Conservation (phyloP, 305 asterid genomes). For the Ajuga reptans region DNA sequence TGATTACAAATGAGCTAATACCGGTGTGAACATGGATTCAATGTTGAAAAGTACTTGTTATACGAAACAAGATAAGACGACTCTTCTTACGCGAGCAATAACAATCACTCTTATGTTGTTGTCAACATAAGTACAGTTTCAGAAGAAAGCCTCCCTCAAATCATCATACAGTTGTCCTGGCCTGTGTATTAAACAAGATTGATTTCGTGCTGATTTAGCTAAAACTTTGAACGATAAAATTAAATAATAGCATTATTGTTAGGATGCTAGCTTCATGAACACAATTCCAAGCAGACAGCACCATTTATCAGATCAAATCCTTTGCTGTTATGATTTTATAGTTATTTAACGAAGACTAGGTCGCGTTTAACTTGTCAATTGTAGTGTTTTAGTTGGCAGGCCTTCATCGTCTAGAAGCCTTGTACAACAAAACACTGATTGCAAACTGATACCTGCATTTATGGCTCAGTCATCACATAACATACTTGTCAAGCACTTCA, state of each 20-base stretch:
- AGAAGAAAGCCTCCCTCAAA: slow-evolving; percentile 28
- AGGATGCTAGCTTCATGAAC: slow-evolving; percentile 38
- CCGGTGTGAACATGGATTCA: slow-evolving; percentile 21
- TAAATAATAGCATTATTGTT: slow-evolving; percentile 10
- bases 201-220: slow-evolving; percentile 36
- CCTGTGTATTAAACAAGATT: slow-evolving; percentile 19
- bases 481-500: slow-evolving; percentile 18
- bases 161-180: slow-evolving; percentile 26
- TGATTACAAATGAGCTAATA: neutral
- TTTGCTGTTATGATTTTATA: slow-evolving; percentile 22
- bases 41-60: slow-evolving; percentile 16
- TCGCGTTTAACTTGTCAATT: slow-evolving; percentile 15
- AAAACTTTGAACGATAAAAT: slow-evolving; percentile 16
- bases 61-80: neutral
- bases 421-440: neutral
- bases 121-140: slow-evolving; percentile 30
- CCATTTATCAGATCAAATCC: neutral
- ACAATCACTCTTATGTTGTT: slow-evolving; percentile 15
- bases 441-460: neutral
- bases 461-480: too few relatives aligned
- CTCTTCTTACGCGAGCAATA: too few relatives aligned
- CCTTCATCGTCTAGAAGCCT: slow-evolving; percentile 28
- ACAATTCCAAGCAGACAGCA: slow-evolving; percentile 13
- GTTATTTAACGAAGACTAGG: slow-evolving; percentile 61
- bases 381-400: slow-evolving; percentile 35